Base-by-base conservation (phyloP, 495 filamentous ascomycete genomes). In the Aspergillus affinis region DNA sequence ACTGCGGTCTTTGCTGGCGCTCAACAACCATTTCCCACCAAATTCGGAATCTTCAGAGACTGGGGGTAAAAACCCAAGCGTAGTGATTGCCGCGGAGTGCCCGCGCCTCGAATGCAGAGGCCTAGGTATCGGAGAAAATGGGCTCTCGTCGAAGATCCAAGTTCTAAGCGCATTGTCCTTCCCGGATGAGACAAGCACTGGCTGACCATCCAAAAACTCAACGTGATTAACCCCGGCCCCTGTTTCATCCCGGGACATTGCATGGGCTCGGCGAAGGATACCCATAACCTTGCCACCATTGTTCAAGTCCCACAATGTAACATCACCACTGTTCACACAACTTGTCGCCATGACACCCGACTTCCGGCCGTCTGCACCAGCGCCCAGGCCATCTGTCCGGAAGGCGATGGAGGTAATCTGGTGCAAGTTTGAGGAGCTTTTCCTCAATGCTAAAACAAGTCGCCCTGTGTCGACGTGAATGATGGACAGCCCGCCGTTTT, bases 271-370 rank as follows among this genome's bases (percentile, higher is more conserved):
- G 52, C 92, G 86, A 26, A 98, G 81, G 13, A 93, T 79, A 20
- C 93, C 93, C 69, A 85, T 87, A 54, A 94, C 83, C 57, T 89
- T 84, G 5, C 92, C 91, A 2, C 91, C 92, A 19, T 89, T 80
- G 63, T 96, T 94, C 52, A 99, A 80, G 72, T 98, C 93, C 95
- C 95, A 99, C 60, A 99, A 84, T 1, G 90, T 96, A 47, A 98
- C 84, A 75, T 97, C 93, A 15, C 93, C 92, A 63, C 81, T 90
- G 6, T 80, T 77, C 30, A 75, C 70, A 12, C 86, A 87, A 13
- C 86, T 86, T 6, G 90, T 96, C 48, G 89, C 93, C 93, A 95
- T 94, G 48, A 90, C 89, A 49, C 93, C 91, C 13, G 89, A 78
- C 60, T 83, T 84, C 53, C 83, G 84, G 4, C 93, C 92, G 72